Base-by-base conservation (phyloP, 176 grass and related monocot genomes). In the Cenchrus purpureus region DNA sequence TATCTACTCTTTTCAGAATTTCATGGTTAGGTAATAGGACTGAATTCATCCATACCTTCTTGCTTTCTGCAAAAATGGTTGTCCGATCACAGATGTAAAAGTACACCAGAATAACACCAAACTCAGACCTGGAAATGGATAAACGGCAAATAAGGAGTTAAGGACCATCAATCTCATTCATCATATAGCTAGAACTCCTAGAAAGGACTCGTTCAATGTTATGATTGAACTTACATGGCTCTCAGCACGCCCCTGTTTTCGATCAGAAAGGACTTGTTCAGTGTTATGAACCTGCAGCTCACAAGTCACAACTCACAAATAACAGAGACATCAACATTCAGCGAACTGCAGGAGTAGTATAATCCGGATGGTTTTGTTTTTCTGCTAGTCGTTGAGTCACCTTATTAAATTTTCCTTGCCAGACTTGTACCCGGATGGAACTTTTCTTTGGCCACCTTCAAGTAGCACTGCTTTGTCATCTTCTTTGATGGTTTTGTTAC, bases 81-180 rank as follows among this genome's bases (percentile, higher is more conserved):
- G 91, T 97, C 32, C 89, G 89, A 17, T 94, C 94, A 67, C 91
- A 97, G 20, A 90, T 71, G 55, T 97, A 97, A 78, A 94, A 94
- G 84, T 94, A 97, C 52, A 92, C 91, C 61, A 94, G 54, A 65
- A 87, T 62, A 50, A 90, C 45, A 56, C 94, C 94, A 59, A 97
- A 85, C 77, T 97, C 94, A 48, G 91, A 71, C 83, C 94, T 97
- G 82, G 15, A 68, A 25, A 31, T 52, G 12, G 10, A 29, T 63
- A 28, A 63, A 29, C 1, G 10, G 10, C 10, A 52, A 12, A 25
- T 1, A 16, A 31, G 25, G 25, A 25, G 25, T 25, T 25, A 25
- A 25, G n/a, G 69, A 50, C n/a, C 12, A 50, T 57, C 15, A 59
- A n/a, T 59, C 17, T 31, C 7, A 52, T 28, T 16, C 42, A 12